phyloP scores from a whole-genome alignment of 345 rosid species.

The Hibiscus mutabilis region DNA sequence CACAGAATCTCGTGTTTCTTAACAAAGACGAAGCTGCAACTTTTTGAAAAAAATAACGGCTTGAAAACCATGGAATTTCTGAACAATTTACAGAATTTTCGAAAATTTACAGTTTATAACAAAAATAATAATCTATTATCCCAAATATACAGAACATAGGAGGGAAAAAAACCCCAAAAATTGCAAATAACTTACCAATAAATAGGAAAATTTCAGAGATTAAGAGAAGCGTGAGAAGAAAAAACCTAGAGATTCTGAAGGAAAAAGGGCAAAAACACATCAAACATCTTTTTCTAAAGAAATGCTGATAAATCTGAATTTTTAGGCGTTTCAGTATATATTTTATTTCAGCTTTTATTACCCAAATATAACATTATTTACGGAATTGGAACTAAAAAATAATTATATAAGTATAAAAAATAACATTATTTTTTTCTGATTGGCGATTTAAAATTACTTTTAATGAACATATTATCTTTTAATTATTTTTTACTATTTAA shows the following conservation, averaged over 20 bases:
- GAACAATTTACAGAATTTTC: constrained; percentile 13
- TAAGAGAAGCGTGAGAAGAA: constrained; percentile 6
- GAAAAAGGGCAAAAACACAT: constrained; percentile 1
- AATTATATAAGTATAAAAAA: no score
- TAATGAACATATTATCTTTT: no score
- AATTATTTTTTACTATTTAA: no score
- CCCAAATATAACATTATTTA: no score
- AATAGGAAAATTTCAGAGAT: constrained; percentile 1
- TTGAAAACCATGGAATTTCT: constrained; percentile 5
- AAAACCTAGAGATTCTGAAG: constrained; percentile 12
- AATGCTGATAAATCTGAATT: constrained; percentile 3
- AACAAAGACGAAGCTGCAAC: not conserved
- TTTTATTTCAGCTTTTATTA: not conserved
- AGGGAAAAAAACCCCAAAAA: constrained; percentile 9
- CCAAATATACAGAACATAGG: not conserved
- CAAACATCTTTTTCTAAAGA: not conserved
- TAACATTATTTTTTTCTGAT: no score
- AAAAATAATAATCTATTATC: constrained; percentile 4
- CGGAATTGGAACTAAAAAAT: no score
- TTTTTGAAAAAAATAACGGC: not conserved
- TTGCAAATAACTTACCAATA: constrained; percentile 27
- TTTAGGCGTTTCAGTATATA: not conserved
- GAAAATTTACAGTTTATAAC: constrained; percentile 17
- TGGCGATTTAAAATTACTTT: no score
- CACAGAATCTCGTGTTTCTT: not conserved